phyloP scores from a whole-genome alignment of 257 asterid species.

The Solanum virginianum region DNA sequence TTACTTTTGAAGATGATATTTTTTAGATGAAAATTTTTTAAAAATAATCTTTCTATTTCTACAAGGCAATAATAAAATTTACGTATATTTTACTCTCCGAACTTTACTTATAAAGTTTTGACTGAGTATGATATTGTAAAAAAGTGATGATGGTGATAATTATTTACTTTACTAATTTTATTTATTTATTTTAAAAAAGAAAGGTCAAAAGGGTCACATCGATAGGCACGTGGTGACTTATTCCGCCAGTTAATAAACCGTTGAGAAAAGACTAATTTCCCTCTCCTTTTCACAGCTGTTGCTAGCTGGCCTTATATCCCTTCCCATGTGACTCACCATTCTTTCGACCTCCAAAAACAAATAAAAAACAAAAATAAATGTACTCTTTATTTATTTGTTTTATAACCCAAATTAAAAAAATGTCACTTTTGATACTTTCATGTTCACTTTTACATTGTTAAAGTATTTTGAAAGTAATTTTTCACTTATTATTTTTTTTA shows the following conservation, averaged over 20 bases:
- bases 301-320: slow-evolving; percentile 57
- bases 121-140: neutral
- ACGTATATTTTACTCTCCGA: no score
- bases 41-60: no score
- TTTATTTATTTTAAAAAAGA: neutral
- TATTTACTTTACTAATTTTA: neutral
- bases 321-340: slow-evolving; percentile 31
- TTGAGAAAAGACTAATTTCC: neutral
- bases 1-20: no score
- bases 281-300: slow-evolving; percentile 43
- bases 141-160: neutral
- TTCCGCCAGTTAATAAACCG: slow-evolving; percentile 35
- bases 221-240: slow-evolving; percentile 65
- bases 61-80: no score
- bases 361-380: neutral
- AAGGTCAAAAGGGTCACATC: slow-evolving; percentile 28
- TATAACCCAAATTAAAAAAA: no score
- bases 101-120: no score
- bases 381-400: no score
- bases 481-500: no score
- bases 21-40: no score
- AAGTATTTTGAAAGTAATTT: no score
- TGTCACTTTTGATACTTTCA: no score
- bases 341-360: slow-evolving; percentile 16
- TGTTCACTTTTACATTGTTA: no score